phyloP scores from a whole-genome alignment of 2,329 filamentous ascomycete genomes.

The Botryosphaeria dothidea region DNA sequence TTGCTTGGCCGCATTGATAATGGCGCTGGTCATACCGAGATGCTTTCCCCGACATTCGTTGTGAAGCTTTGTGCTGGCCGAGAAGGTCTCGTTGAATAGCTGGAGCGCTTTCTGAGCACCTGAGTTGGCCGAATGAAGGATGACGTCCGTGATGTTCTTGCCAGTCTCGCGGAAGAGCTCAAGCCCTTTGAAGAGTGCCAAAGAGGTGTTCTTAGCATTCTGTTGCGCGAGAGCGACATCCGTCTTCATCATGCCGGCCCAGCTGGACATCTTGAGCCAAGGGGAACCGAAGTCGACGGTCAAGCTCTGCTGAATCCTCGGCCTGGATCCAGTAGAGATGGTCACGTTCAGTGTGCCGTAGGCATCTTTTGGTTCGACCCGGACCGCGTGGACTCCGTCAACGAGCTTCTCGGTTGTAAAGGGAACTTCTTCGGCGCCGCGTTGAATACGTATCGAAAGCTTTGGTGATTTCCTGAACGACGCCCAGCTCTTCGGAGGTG shows the following conservation, averaged over 20 bases:
- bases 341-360: constrained; percentile 52
- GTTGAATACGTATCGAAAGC: constrained; percentile 52
- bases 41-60: neutral
- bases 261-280: constrained; percentile 29
- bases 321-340: constrained; percentile 41
- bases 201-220: constrained; percentile 28
- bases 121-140: neutral
- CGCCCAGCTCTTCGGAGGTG: constrained; percentile 47
- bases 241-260: constrained; percentile 24
- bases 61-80: neutral
- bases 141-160: constrained; percentile 8
- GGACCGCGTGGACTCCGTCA: constrained; percentile 55
- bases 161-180: neutral
- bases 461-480: constrained; percentile 47
- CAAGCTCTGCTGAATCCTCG: constrained; percentile 28
- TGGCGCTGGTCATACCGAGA: neutral
- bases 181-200: constrained; percentile 19
- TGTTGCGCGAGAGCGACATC: constrained; percentile 27
- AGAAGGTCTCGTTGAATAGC: constrained; percentile 8
- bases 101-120: constrained; percentile 1
- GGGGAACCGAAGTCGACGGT: constrained; percentile 35
- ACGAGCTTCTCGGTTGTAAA: constrained; percentile 32
- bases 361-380: constrained; percentile 51
- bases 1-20: neutral
- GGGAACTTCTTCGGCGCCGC: constrained; percentile 44